Percentiles rank a stretch among this genome's conserved stretches.
These are phyloP conservation scores for Ananas comosus DNA, from an alignment of 176 grass and related monocot species.

Conservation along the genomic window DNA sequence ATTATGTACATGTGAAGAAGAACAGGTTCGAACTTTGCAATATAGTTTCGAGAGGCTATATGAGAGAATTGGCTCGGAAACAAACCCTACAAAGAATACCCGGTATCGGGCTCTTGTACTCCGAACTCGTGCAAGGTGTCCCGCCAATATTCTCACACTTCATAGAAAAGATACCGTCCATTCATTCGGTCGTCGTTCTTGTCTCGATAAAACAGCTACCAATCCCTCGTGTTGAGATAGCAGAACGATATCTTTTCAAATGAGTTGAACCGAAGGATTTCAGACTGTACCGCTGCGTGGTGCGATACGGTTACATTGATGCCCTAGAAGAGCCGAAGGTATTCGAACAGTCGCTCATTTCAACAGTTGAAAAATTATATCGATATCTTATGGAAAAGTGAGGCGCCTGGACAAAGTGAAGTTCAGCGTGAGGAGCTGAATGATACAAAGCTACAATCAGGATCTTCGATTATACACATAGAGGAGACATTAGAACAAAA, in stretches of 20 bases:
- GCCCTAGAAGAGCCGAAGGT: slow-evolving; percentile 36
- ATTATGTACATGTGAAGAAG: slow-evolving; percentile 51
- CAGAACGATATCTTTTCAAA: slow-evolving; percentile 60
- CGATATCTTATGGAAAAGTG: slow-evolving; percentile 13
- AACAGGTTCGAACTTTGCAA: slow-evolving; percentile 46
- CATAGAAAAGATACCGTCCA: slow-evolving; percentile 48
- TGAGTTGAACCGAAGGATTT: slow-evolving; percentile 10
- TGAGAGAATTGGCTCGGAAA: slow-evolving; percentile 22
- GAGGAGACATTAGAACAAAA: slow-evolving; percentile 34
- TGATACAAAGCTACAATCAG: slow-evolving; percentile 18
- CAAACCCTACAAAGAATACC: slow-evolving; percentile 27
- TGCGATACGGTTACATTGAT: slow-evolving; percentile 71
- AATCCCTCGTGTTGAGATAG: slow-evolving; percentile 33
- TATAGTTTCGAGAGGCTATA: slow-evolving; percentile 23
- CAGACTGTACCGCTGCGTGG: slow-evolving; percentile 53
- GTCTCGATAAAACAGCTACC: slow-evolving; percentile 71
- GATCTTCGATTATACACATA: slow-evolving; percentile 1
- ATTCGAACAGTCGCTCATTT: slow-evolving; percentile 33
- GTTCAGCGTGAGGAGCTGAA: slow-evolving; percentile 14
- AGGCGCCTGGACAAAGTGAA: slow-evolving; percentile 6
- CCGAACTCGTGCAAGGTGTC: slow-evolving; percentile 76
- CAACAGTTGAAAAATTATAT: slow-evolving; percentile 50
- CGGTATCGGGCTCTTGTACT: slow-evolving; percentile 57
- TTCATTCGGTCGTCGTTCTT: slow-evolving; percentile 60
- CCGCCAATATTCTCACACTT: slow-evolving; percentile 69